Conservation (phyloP, 2,329 filamentous ascomycete genomes). For the Diplodia corticola region DNA sequence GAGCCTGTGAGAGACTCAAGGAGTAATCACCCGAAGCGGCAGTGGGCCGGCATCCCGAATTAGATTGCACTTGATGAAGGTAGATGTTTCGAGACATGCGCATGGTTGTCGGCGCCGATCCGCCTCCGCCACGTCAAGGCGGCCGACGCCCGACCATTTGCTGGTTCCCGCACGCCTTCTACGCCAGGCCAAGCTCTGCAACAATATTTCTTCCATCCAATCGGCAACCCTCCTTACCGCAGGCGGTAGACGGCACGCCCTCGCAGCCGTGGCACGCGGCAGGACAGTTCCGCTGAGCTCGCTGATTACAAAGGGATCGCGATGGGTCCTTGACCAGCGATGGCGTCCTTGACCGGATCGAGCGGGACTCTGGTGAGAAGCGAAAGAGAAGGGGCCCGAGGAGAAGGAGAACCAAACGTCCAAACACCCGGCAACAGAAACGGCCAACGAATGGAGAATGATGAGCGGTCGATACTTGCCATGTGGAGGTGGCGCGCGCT, state of each 20-base stretch:
- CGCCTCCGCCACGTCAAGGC: conserved; percentile 17
- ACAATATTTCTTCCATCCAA: conserved; percentile 10
- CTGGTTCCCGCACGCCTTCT: conserved; percentile 12
- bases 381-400: background rate
- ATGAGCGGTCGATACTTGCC: conserved; percentile 16
- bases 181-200: background rate
- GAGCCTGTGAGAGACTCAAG: conserved; percentile 3
- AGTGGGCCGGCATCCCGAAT: conserved; percentile 7
- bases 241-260: background rate
- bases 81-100: conserved; percentile 6
- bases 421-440: conserved; percentile 1
- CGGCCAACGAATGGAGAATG: background rate
- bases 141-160: background rate
- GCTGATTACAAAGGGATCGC: background rate
- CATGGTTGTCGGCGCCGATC: conserved; percentile 1
- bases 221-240: background rate
- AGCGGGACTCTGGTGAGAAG: background rate
- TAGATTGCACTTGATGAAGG: conserved; percentile 20
- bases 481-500: conserved; percentile 4
- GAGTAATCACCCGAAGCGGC: conserved; percentile 2
- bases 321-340: too few species aligned
- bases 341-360: background rate
- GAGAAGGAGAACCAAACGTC: background rate
- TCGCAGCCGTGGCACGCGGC: conserved; percentile 10
- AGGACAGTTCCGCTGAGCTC: conserved; percentile 4